Evolutionary conservation across 208 protist genomes (phyloP).

Genomic region (Lotmaria passim): DNA sequence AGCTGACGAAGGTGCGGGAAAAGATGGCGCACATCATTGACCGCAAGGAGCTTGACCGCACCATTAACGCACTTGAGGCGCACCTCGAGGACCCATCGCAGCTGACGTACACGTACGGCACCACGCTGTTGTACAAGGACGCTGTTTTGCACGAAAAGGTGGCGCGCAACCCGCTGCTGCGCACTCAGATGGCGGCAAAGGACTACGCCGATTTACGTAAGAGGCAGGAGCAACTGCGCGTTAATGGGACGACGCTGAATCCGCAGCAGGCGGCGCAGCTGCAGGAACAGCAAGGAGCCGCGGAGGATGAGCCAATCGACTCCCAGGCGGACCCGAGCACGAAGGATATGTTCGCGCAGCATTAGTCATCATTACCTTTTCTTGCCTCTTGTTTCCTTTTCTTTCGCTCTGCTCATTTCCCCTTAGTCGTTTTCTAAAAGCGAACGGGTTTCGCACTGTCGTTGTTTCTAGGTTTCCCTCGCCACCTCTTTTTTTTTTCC

Average conservation of each 20-base stretch:
- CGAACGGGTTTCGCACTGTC: too few relatives aligned
- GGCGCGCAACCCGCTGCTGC: conserved; percentile 70
- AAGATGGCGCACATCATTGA: conserved; percentile 84
- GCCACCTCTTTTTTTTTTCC: too few relatives aligned
- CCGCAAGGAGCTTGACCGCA: conserved; percentile 75
- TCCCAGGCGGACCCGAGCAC: conserved; percentile 51
- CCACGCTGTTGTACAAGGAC: conserved; percentile 73
- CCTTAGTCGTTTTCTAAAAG: too few relatives aligned
- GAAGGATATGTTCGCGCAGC: conserved; percentile 61
- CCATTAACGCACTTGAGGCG: conserved; percentile 72
- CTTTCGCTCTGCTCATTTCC: too few relatives aligned
- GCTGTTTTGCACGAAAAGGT: conserved; percentile 59
- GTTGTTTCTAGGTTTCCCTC: too few relatives aligned
- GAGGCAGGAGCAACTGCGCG: conserved; percentile 56
- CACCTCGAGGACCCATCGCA: conserved; percentile 60
- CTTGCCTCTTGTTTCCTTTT: not conserved
- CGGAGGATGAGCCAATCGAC: conserved; percentile 47
- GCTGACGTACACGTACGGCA: conserved; percentile 81
- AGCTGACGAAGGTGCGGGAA: conserved; percentile 83
- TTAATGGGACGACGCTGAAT: conserved; percentile 46
- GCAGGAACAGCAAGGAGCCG: conserved; percentile 48
- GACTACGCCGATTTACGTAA: conserved; percentile 77
- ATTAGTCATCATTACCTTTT: conserved; percentile 1
- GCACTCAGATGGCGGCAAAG: conserved; percentile 56
- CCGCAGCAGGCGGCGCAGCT: conserved; percentile 63